Evolutionary conservation across 257 asterid species (phyloP).

Genomic region (Solanum corneliomulleri): DNA sequence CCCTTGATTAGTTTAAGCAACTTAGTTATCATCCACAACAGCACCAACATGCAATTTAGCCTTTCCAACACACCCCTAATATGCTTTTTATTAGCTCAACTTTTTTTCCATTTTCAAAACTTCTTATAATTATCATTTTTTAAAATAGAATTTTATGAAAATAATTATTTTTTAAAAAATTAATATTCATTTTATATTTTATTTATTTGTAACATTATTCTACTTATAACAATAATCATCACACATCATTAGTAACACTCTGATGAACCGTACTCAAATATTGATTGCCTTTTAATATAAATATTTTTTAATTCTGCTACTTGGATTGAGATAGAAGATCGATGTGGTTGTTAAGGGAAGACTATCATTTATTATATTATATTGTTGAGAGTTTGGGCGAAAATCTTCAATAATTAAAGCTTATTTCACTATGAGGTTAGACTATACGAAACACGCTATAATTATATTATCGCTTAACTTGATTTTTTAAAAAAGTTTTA

Average conservation of each 20-base stretch:
- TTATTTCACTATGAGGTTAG: background rate
- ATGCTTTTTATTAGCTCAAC: conserved; percentile 6
- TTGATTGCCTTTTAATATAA: background rate
- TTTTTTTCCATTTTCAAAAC: background rate
- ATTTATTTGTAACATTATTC: background rate
- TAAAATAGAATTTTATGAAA: no score
- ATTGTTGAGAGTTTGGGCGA: background rate
- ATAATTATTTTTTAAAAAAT: accelerated
- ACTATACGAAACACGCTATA: background rate
- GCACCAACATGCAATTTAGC: conserved; percentile 21
- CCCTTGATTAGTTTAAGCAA: conserved; percentile 21
- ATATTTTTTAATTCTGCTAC: background rate
- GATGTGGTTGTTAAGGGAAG: background rate
- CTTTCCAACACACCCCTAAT: conserved; percentile 20
- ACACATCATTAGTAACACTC: background rate
- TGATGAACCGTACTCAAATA: background rate
- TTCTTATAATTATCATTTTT: no score
- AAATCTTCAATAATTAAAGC: background rate
- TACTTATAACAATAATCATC: background rate
- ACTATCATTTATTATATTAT: background rate
- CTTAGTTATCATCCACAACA: conserved; percentile 18
- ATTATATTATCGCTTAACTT: background rate
- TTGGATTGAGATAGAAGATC: background rate
- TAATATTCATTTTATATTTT: background rate
- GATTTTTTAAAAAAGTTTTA: background rate